Conservation (phyloP, 2,329 filamentous ascomycete species). For the Fusarium redolens region DNA sequence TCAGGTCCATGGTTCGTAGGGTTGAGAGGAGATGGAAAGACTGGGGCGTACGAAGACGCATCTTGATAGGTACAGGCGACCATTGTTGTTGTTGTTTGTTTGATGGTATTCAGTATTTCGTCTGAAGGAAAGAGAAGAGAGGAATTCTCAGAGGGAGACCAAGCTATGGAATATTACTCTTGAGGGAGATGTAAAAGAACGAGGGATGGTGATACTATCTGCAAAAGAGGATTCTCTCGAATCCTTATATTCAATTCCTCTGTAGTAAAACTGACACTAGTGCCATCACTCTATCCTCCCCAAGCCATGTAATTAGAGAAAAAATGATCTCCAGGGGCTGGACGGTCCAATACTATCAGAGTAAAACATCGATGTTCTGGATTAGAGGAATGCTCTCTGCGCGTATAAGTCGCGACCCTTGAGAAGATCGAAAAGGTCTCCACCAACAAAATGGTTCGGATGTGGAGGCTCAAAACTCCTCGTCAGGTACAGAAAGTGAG, state of each 20-base stretch:
- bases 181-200: constrained; percentile 18
- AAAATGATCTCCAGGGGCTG: constrained; percentile 33
- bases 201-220: constrained; percentile 25
- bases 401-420: constrained; percentile 40
- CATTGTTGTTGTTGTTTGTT: constrained; percentile 25
- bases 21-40: constrained; percentile 46
- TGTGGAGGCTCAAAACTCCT: background rate
- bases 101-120: constrained; percentile 14
- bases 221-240: constrained; percentile 26
- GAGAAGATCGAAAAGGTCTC: background rate
- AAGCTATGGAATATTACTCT: constrained; percentile 26
- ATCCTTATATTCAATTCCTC: constrained; percentile 43
- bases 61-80: constrained; percentile 24
- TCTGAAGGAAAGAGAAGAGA: constrained; percentile 3
- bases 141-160: constrained; percentile 4
- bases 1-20: constrained; percentile 35
- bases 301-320: constrained; percentile 29
- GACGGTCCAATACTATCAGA: constrained; percentile 4
- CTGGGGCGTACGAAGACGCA: constrained; percentile 40
- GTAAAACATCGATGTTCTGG: constrained; percentile 36
- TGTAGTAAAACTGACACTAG: constrained; percentile 12
- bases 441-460: constrained; percentile 1
- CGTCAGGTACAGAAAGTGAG: constrained; percentile 22
- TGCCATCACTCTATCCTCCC: constrained; percentile 4
- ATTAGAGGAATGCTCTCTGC: constrained; percentile 33